Base-by-base conservation (phyloP, 441 rosid genomes). In the Pelargonium myrrhifolium region DNA sequence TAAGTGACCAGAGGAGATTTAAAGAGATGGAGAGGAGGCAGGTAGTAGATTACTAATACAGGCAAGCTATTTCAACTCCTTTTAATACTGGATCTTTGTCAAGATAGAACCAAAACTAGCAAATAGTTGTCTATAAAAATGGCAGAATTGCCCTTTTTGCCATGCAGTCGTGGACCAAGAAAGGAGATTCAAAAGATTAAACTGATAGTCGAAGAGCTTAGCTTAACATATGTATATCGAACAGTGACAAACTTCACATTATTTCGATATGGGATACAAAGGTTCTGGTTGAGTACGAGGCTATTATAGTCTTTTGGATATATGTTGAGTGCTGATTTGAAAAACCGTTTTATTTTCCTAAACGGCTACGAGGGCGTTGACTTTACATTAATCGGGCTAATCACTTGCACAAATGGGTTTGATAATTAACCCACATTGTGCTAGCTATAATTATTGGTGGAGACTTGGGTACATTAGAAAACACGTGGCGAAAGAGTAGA, bases 21-120 rank as follows among this genome's bases (percentile, higher is more conserved):
- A n/a, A n/a, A n/a, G n/a, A n/a, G n/a, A n/a, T n/a, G n/a, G n/a
- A n/a, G n/a, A n/a, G n/a, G n/a, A n/a, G n/a, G n/a, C n/a, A n/a
- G n/a, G n/a, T n/a, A n/a, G n/a, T n/a, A n/a, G n/a, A n/a, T n/a
- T n/a, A n/a, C n/a, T n/a, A n/a, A 31, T 3, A 7, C 37, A 4
- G 37, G 37, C 6, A 5, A 28, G 39, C n/a, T n/a, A 51, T 28
- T 11, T 59, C 24, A 21, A 64, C 66, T 64, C 37, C 70, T 65
- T 65, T 74, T 31, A 68, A 35, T 68, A 26, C 39, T 53, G 47
- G 65, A 65, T 63, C 60, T 70, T 66, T 66, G 75, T 15, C 35
- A 64, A 69, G 72, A 62, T 61, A 40, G 28, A 62, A 76, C 81
- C 81, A 75, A 75, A 73, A 53, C 61, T 17, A 24, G 40, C 73